These are phyloP conservation scores for Rhizopogon salebrosus DNA, from an alignment of 768 basidiomycete species.

Conservation along the genomic window DNA sequence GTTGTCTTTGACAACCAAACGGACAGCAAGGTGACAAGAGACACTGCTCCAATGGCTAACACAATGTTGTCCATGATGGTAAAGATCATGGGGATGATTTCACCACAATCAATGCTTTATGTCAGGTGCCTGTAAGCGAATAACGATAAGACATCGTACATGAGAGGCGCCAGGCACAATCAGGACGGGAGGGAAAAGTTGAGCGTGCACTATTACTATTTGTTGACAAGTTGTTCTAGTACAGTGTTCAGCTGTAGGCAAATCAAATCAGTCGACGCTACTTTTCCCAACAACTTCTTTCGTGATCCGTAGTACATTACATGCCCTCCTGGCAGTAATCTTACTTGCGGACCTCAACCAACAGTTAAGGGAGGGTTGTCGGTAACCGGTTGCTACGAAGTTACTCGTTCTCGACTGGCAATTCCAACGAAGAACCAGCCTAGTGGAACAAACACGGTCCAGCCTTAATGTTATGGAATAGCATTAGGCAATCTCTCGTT, in stretches of 20 bases:
- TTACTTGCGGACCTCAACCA: too few species aligned
- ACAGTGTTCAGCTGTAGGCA: too few species aligned
- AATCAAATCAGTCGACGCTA: too few species aligned
- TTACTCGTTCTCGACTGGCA: conserved; percentile 29
- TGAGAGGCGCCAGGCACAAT: too few species aligned
- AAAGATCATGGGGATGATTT: neutral
- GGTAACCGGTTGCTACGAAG: conserved; percentile 41
- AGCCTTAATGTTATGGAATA: neutral
- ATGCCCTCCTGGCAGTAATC: conserved; percentile 20
- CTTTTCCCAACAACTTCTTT: too few species aligned
- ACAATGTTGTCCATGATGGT: neutral
- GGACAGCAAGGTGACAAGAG: neutral
- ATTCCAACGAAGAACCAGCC: neutral
- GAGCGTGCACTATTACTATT: too few species aligned
- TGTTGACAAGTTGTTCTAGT: too few species aligned
- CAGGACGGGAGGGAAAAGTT: too few species aligned
- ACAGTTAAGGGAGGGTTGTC: conserved; percentile 38
- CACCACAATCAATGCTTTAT: neutral
- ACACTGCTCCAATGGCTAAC: neutral
- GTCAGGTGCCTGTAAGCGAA: too few species aligned
- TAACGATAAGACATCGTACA: too few species aligned
- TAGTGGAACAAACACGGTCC: neutral
- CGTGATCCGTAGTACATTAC: too few species aligned
- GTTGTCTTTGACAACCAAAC: neutral
- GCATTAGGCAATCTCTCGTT: conserved; percentile 37